Evolutionary conservation across 306 rosid genomes (phyloP), one percentile per base, ranked within the genome.

Genomic region (Luffa acutangula): DNA sequence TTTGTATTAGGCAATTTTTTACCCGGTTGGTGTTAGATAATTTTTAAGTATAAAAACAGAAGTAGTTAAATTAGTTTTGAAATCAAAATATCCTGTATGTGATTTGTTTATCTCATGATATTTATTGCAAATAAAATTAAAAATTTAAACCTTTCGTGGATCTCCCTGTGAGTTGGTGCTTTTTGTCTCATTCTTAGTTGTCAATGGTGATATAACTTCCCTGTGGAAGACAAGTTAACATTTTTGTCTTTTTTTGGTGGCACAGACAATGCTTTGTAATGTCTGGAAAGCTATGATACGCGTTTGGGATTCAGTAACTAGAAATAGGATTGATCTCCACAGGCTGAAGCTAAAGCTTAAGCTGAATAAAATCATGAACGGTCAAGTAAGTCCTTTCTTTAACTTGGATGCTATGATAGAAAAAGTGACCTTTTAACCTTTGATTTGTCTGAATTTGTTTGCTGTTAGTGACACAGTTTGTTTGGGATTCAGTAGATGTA

Each of bases 281-380:
- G 97, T 92, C 70, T 91, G 97, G 97, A 82, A 78, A 65, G 76
- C 92, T 79, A 87, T 86, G 34, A 77, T 86, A 57, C 85, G 89
- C 76, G 82, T 91, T 75, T 81, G 97, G 97, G 97, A 92, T 84
- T 91, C 93, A 6, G 94, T 94, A 31, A 87, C 85, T 83, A 87
- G 90, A 82, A 87, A 92, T 85, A 88, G 91, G 87, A 89, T 88
- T 81, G 73, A 77, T 85, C 89, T 92, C 80, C 97, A 88, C 82
- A 89, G 78, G 90, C 83, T 92, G 94, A 92, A 85, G 88, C 95
- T 94, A 39, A 93, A 91, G 84, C 89, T 92, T 64, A 91, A 92
- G 89, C 91, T 91, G 85, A 87, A 87, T 53, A 86, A 86, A 48
- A 78, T 92, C 79, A 88, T 94, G 90, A 90, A 85, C 54, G 85